These are phyloP conservation scores for Lentinus brumalis DNA, from an alignment of 768 basidiomycete genomes.

Conservation along the genomic window DNA sequence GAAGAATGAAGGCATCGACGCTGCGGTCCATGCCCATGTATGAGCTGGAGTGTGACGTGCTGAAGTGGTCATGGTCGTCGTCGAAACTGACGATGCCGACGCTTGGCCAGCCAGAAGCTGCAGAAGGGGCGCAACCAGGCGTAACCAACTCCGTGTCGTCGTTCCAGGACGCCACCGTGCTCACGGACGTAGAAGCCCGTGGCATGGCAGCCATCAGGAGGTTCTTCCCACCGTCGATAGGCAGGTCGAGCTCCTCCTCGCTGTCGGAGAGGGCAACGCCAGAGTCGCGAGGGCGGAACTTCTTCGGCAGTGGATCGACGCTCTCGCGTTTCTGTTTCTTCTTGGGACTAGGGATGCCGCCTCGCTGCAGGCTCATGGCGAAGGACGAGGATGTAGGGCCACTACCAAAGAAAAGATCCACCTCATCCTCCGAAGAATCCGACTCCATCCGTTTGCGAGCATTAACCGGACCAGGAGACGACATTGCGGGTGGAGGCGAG, in stretches of 20 bases:
- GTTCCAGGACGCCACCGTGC: constrained; percentile 63
- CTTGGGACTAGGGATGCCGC: constrained; percentile 57
- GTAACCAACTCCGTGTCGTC: constrained; percentile 70
- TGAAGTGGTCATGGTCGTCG: constrained; percentile 5
- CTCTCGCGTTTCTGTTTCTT: constrained; percentile 33
- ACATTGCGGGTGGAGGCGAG: constrained; percentile 13
- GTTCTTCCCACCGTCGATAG: constrained; percentile 18
- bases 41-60: constrained; percentile 32
- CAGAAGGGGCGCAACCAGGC: constrained; percentile 57
- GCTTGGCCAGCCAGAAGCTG: constrained; percentile 64
- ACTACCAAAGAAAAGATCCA: constrained; percentile 36
- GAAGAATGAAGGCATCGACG: constrained; percentile 73
- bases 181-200: constrained; percentile 62
- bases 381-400: constrained; percentile 53
- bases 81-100: constrained; percentile 36
- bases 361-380: constrained; percentile 51
- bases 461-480: constrained; percentile 16
- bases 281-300: constrained; percentile 73
- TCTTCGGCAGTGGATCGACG: constrained; percentile 51
- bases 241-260: constrained; percentile 21
- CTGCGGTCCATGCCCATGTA: constrained; percentile 15
- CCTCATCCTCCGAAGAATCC: constrained; percentile 27
- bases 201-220: constrained; percentile 45
- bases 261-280: constrained; percentile 64
- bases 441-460: constrained; percentile 22